Conservation (phyloP, 169 alveolate genomes). For the Eimeria necatrix region DNA sequence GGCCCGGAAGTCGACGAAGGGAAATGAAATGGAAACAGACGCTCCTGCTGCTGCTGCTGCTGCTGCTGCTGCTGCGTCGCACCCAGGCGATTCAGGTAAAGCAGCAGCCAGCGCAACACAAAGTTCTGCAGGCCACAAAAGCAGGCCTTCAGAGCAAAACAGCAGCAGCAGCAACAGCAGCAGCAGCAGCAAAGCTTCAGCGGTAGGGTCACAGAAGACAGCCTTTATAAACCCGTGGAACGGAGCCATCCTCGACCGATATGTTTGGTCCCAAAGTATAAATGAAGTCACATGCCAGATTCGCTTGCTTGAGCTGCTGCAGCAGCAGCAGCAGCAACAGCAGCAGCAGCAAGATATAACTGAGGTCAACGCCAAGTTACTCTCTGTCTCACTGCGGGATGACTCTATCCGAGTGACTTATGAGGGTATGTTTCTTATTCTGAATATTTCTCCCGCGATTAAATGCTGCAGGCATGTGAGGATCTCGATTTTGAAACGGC, state of each 20-base stretch:
- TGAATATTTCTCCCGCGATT: no score
- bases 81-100: not conserved
- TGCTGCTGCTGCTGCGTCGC: not conserved
- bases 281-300: constrained; percentile 71
- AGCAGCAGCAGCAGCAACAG: constrained; percentile 40
- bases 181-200: constrained; percentile 23
- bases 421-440: not conserved
- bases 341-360: constrained; percentile 43
- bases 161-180: constrained; percentile 63
- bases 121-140: not conserved
- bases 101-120: not conserved
- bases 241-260: constrained; percentile 58
- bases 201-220: not conserved
- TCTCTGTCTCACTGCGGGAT: not conserved
- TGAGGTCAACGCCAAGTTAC: not conserved
- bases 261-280: constrained; percentile 76
- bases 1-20: not conserved
- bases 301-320: constrained; percentile 32
- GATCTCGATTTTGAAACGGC: no score
- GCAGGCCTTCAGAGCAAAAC: not conserved
- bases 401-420: not conserved
- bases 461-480: no score
- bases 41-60: not conserved
- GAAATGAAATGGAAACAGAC: not conserved
- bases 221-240: constrained; percentile 65